Evolutionary conservation across 306 rosid species (phyloP), one percentile per base, ranked within the genome.

Genomic region (Spatholobus suberectus): DNA sequence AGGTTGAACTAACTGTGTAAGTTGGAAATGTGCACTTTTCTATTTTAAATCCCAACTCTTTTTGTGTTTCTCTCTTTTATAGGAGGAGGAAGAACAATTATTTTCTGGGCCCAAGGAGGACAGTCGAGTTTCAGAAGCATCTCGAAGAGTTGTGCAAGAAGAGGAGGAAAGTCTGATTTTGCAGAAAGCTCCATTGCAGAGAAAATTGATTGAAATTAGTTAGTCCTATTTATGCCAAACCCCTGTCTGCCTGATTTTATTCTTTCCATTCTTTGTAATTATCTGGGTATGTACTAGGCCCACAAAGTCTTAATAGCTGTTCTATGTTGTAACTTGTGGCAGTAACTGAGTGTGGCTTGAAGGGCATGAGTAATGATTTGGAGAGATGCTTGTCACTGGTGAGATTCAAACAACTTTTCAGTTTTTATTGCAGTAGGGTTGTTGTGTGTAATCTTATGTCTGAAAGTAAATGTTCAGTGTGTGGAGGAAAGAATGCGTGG

Each of bases 41-140:
- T 54, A 68, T 58, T 78, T 68, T 21, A 37, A 55, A 73, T 73
- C 71, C 73, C 67, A 57, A 78, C 8, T 59, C 21, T 3, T 5
- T 71, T n/a, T 76, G 18, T 26, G 65, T 59, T 87, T 70, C 57
- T 68, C 43, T 54, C 49, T 70, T 79, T 70, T 41, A 62, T 41
- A 96, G 99, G 96, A 96, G 85, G 98, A 96, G 86, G 99, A 96
- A 85, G 97, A 96, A 78, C 98, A 93, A 44, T 92, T 96, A 67
- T 93, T 93, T 92, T 91, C 96, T 52, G 93, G 93, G 81, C 69
- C 92, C 72, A 96, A 92, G 87, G 99, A 93, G 68, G 98, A 96
- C 82, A 87, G 93, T 84, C 94, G 98, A 87, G 93, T 83, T 70
- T 91, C 93, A 72, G 98, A 96, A 88, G 98, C 97, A 77, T 93